These are phyloP conservation scores for Cytospora mali DNA, from an alignment of 2,329 filamentous ascomycete species.

Conservation along the genomic window DNA sequence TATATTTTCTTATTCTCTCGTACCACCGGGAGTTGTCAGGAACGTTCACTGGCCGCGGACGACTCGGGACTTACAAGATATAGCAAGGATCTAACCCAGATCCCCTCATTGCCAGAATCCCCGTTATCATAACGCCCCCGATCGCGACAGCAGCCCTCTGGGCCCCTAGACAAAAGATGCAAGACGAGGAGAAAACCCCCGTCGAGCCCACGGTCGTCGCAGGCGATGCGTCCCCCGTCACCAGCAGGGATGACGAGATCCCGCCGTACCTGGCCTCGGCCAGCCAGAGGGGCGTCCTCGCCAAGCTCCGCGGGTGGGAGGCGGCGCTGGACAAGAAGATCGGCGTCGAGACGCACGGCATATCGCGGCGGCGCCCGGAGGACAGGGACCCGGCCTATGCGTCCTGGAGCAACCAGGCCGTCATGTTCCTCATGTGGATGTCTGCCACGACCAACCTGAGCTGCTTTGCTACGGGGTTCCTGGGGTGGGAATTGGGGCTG, in stretches of 20 bases:
- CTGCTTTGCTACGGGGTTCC: conserved; percentile 54
- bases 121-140: neutral
- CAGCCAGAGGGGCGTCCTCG: conserved; percentile 38
- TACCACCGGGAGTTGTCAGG: neutral
- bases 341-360: conserved; percentile 52
- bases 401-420: conserved; percentile 45
- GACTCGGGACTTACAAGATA: neutral
- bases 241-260: conserved; percentile 17
- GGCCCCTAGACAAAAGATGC: conserved; percentile 12
- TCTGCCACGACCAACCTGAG: conserved; percentile 53
- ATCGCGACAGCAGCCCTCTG: neutral
- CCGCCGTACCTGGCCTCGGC: conserved; percentile 24
- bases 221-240: conserved; percentile 11
- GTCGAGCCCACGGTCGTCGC: conserved; percentile 21
- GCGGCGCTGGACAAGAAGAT: conserved; percentile 47
- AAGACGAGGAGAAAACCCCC: conserved; percentile 23
- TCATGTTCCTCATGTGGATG: conserved; percentile 57
- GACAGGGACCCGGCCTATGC: conserved; percentile 42
- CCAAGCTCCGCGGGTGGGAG: conserved; percentile 45
- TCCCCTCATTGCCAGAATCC: neutral
- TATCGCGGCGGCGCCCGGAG: conserved; percentile 49
- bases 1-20: neutral
- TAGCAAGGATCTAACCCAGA: neutral
- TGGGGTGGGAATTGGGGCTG: conserved; percentile 53
- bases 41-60: too few relatives aligned